Conservation (phyloP, 805 yeast species). For the Candida pini region DNA sequence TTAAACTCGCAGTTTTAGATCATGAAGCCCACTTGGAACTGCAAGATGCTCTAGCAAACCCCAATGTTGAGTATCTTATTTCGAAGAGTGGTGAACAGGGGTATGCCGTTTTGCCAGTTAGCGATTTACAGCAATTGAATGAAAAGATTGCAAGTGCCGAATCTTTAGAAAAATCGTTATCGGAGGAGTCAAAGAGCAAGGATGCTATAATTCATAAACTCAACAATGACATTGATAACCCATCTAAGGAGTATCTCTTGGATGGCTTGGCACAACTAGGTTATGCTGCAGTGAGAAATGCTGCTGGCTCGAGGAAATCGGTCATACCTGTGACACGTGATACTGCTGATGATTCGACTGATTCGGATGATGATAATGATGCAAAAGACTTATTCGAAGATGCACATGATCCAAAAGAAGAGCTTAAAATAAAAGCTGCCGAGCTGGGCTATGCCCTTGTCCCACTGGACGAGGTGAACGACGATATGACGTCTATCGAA, state of each 20-base stretch:
- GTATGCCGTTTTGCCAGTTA: conserved; percentile 7
- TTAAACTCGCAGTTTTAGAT: conserved; percentile 4
- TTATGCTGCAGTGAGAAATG: conserved; percentile 2
- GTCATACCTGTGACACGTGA: conserved; percentile 3
- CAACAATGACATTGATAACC: conserved; percentile 6
- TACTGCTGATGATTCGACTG: conserved; percentile 9
- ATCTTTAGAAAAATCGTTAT: conserved; percentile 8
- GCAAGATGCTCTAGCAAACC: conserved; percentile 7
- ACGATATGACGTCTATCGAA: conserved; percentile 19
- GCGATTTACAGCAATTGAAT: conserved; percentile 14
- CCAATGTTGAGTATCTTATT: conserved; percentile 22
- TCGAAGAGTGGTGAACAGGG: conserved; percentile 16
- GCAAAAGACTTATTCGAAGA: conserved; percentile 12
- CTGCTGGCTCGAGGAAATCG: conserved; percentile 1
- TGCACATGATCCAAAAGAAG: conserved; percentile 23
- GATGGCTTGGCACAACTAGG: conserved; percentile 14
- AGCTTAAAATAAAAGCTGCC: conserved; percentile 29
- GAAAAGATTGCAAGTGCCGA: conserved; percentile 1
- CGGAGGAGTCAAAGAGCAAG: conserved; percentile 1
- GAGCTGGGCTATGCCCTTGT: conserved; percentile 31
- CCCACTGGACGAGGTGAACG: conserved; percentile 19
- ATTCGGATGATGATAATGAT: conserved; percentile 7
- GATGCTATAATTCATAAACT: conserved; percentile 4
- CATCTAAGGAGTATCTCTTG: conserved; percentile 17
- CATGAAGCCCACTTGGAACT: conserved; percentile 2